Conservation (phyloP, 805 yeast species). For the Zygotorulaspora danielsina region DNA sequence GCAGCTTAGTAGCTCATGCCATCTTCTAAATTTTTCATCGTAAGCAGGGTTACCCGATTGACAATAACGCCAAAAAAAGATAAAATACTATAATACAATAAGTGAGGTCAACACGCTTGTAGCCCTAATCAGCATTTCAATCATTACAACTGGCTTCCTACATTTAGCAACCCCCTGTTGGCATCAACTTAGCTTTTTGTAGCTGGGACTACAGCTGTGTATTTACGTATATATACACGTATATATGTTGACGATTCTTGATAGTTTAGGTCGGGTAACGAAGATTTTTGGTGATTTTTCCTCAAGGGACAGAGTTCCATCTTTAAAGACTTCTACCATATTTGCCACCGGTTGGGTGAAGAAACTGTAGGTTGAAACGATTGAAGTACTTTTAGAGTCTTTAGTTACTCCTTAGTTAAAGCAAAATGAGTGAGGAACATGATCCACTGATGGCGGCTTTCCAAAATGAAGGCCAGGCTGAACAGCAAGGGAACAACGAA, state of each 20-base stretch:
- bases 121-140: not conserved
- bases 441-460: slow-evolving; percentile 77
- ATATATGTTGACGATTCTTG: too few relatives aligned
- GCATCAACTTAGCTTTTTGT: too few relatives aligned
- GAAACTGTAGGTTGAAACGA: not conserved
- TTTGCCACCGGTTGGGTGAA: slow-evolving; percentile 8
- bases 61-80: too few relatives aligned
- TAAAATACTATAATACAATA: too few relatives aligned
- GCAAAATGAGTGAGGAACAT: slow-evolving; percentile 54
- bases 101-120: not conserved
- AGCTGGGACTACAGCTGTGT: too few relatives aligned
- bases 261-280: slow-evolving; percentile 1
- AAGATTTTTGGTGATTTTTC: not conserved
- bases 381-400: not conserved
- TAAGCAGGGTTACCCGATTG: not conserved
- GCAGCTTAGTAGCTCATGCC: too few relatives aligned
- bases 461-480: slow-evolving; percentile 16
- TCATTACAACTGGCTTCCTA: not conserved
- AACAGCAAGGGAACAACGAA: slow-evolving; percentile 3
- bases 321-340: not conserved
- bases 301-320: slow-evolving; percentile 2
- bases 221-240: too few relatives aligned
- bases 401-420: not conserved
- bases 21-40: slow-evolving; percentile 1
- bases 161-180: too few relatives aligned